These are phyloP conservation scores for Saccharum hybrid DNA, from an alignment of 202 grass and related monocot species.

Conservation along the genomic window DNA sequence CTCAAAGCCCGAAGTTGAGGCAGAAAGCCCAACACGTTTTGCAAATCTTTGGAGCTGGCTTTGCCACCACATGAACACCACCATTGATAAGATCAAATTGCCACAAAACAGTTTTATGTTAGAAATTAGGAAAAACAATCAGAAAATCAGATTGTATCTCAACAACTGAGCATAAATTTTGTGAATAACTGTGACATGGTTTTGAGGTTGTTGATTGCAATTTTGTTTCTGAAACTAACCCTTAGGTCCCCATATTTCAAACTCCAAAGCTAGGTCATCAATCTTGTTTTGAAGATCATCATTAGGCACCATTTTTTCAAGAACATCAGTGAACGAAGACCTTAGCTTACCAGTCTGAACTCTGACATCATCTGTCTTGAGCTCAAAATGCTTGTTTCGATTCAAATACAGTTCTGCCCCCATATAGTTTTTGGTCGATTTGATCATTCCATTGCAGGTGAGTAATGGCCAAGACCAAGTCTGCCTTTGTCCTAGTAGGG, in stretches of 20 bases:
- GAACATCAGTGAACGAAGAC: background rate
- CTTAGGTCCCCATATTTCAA: background rate
- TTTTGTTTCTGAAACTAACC: background rate
- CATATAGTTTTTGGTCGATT: conserved; percentile 3
- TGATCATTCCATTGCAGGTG: background rate
- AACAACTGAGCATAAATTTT: background rate
- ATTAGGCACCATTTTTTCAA: background rate
- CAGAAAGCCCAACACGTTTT: background rate
- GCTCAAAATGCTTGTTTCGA: background rate
- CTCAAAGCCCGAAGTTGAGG: background rate
- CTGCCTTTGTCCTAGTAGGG: background rate
- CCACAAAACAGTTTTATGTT: background rate
- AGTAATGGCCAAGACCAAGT: conserved; percentile 2
- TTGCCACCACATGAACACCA: background rate
- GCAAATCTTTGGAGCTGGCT: conserved; percentile 6
- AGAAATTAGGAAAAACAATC: background rate
- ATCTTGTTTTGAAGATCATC: conserved; percentile 10
- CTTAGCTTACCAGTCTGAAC: background rate
- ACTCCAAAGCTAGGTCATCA: background rate
- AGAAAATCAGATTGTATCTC: background rate
- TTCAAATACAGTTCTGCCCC: background rate
- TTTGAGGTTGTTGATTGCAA: conserved; percentile 9
- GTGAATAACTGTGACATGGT: background rate
- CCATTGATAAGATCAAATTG: background rate
- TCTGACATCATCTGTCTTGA: background rate